Conservation (phyloP, 169 alveolate species). For the Plasmodium vinckei region DNA sequence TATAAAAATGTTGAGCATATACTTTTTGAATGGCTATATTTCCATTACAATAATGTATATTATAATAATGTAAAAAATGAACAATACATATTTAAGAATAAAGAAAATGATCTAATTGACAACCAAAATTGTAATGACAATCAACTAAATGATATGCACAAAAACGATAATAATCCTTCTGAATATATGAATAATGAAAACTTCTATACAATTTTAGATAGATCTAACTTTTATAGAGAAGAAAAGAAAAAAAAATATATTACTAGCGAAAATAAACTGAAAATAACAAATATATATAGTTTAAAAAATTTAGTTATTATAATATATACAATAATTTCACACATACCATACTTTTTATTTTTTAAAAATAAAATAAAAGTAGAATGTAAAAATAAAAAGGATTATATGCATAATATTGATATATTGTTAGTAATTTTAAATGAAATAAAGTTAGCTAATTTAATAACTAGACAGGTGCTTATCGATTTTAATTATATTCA, state of each 20-base stretch:
- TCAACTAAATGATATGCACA: neutral
- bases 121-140: neutral
- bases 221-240: constrained; percentile 11
- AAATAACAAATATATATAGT: constrained; percentile 25
- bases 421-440: constrained; percentile 39
- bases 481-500: constrained; percentile 59
- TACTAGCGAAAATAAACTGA: constrained; percentile 10
- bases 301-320: constrained; percentile 62
- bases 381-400: constrained; percentile 38
- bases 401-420: constrained; percentile 31
- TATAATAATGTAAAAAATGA: constrained; percentile 18
- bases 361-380: constrained; percentile 67
- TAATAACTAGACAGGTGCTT: constrained; percentile 37
- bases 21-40: constrained; percentile 68
- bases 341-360: constrained; percentile 66
- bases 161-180: neutral
- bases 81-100: constrained; percentile 18
- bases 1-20: constrained; percentile 33
- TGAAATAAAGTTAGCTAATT: constrained; percentile 39
- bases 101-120: neutral
- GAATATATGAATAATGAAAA: neutral
- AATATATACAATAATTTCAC: constrained; percentile 64
- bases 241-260: constrained; percentile 21
- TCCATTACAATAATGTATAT: constrained; percentile 65
- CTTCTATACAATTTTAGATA: neutral